Conservation (phyloP, 495 filamentous ascomycete species). For the Cercophora newfieldiana region DNA sequence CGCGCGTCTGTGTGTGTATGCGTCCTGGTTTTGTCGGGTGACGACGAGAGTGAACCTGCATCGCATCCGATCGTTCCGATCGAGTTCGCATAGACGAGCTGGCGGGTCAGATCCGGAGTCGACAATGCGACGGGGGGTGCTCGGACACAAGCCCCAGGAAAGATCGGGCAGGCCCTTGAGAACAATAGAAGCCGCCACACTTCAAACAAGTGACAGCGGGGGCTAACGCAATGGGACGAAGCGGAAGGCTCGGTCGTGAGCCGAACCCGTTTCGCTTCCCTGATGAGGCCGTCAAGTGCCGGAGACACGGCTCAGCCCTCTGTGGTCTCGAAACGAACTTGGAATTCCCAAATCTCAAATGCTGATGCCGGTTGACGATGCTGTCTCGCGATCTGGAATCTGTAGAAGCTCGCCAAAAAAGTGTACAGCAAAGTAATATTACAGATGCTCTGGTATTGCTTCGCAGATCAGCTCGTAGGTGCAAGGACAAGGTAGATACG, state of each 20-base stretch:
- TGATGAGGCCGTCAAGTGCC: background rate
- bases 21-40: background rate
- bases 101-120: background rate
- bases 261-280: background rate
- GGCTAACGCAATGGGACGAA: background rate
- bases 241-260: background rate
- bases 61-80: slow-evolving; percentile 13
- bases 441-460: too few species aligned
- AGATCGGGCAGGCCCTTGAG: background rate
- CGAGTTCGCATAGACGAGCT: background rate
- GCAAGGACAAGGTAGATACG: background rate
- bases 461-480: background rate
- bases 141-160: background rate
- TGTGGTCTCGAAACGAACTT: background rate
- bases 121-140: background rate
- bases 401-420: background rate
- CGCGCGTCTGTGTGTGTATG: background rate
- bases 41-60: background rate
- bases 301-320: background rate
- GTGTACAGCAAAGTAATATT: too few species aligned
- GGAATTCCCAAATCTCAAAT: background rate
- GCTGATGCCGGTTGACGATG: background rate
- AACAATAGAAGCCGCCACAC: background rate
- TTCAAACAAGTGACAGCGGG: background rate
- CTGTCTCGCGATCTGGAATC: background rate